Percentiles rank a stretch among this genome's conserved stretches.
phyloP scores from a whole-genome alignment of 2,329 filamentous ascomycete genomes.

The Monosporascus cannonballus region DNA sequence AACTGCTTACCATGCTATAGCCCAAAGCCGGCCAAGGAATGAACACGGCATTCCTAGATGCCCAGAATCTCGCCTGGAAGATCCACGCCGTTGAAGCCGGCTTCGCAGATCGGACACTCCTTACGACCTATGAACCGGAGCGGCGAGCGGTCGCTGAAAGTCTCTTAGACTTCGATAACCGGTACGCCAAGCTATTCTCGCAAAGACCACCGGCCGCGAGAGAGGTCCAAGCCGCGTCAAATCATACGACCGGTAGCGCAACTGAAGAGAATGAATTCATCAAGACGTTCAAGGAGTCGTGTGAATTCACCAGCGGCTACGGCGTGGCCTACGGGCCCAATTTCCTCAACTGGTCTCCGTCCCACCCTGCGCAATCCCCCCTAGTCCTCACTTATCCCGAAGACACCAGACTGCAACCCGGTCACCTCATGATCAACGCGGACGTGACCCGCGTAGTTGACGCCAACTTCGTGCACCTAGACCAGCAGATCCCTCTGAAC shows the following conservation, averaged over 20 bases:
- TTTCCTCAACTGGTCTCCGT: slow-evolving; percentile 72
- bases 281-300: slow-evolving; percentile 83
- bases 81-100: slow-evolving; percentile 84
- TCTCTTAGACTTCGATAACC: slow-evolving; percentile 79
- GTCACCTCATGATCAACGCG: slow-evolving; percentile 69
- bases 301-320: slow-evolving; percentile 89
- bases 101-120: slow-evolving; percentile 66
- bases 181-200: slow-evolving; percentile 87
- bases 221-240: slow-evolving; percentile 64
- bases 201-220: slow-evolving; percentile 65
- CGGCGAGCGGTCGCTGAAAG: slow-evolving; percentile 79
- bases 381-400: slow-evolving; percentile 58
- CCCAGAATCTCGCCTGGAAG: slow-evolving; percentile 92
- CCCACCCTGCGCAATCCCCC: slow-evolving; percentile 64
- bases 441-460: slow-evolving; percentile 84
- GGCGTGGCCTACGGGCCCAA: slow-evolving; percentile 83
- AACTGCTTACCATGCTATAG: slow-evolving; percentile 37
- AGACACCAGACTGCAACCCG: slow-evolving; percentile 61
- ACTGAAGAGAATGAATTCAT: slow-evolving; percentile 71
- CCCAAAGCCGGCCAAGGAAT: slow-evolving; percentile 75
- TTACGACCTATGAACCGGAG: slow-evolving; percentile 83
- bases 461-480: slow-evolving; percentile 82
- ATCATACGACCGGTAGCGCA: slow-evolving; percentile 19
- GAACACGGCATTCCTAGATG: slow-evolving; percentile 76
- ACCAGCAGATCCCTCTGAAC: slow-evolving; percentile 85